Conservation (phyloP, 108 stramenopile species). For the Cyclostephanos invisitatus region DNA sequence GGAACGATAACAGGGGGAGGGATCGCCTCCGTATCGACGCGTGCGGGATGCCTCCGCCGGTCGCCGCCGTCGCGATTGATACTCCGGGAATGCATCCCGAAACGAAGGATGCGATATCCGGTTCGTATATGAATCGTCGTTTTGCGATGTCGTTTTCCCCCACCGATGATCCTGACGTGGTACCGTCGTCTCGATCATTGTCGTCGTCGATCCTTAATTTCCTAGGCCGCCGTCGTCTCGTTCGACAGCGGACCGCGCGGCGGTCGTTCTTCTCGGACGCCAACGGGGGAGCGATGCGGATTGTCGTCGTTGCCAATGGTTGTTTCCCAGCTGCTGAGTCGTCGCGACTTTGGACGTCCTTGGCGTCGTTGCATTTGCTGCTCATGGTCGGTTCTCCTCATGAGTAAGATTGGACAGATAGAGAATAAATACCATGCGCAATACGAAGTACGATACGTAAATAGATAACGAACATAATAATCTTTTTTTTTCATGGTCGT, state of each 20-base stretch:
- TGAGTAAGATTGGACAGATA: too few relatives aligned
- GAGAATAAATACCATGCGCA: too few relatives aligned
- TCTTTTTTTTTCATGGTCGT: too few relatives aligned
- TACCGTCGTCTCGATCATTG: background rate
- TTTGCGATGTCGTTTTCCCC: background rate
- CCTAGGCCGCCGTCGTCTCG: conserved; percentile 32
- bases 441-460: too few relatives aligned
- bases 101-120: conserved; percentile 34
- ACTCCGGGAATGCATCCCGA: conserved; percentile 39
- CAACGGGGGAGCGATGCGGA: conserved; percentile 33
- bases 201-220: conserved; percentile 22
- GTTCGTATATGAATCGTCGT: conserved; percentile 11
- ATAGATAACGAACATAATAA: too few relatives aligned
- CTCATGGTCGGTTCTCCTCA: background rate
- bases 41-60: background rate
- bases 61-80: background rate
- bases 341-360: background rate
- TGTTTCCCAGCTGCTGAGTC: background rate
- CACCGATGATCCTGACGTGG: background rate
- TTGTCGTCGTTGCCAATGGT: background rate
- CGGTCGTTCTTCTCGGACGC: conserved; percentile 33
- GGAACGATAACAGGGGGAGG: conserved; percentile 28
- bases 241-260: conserved; percentile 29
- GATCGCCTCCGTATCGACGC: conserved; percentile 21
- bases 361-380: background rate